These are phyloP conservation scores for Lasiosphaeria ovina DNA, from an alignment of 495 filamentous ascomycete genomes.

Conservation along the genomic window DNA sequence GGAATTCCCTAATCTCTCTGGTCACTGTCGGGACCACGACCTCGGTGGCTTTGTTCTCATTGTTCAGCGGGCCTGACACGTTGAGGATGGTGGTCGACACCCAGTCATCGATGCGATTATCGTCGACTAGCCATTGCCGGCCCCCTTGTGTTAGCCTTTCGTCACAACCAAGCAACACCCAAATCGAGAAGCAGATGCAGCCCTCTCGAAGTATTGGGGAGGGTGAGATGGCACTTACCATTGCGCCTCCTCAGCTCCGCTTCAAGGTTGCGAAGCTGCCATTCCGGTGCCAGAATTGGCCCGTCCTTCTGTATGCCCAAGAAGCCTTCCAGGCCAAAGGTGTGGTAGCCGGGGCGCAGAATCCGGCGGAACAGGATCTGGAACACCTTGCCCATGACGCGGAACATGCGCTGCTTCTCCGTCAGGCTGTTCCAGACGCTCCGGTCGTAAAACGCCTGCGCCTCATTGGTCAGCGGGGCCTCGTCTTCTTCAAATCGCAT, in stretches of 20 bases:
- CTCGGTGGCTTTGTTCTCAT: too few species aligned
- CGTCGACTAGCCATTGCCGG: too few species aligned
- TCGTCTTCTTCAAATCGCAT: too few species aligned
- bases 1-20: neutral
- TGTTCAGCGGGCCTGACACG: too few species aligned
- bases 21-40: too few species aligned
- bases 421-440: too few species aligned
- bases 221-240: constrained; percentile 9
- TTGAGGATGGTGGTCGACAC: too few species aligned
- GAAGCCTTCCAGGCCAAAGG: constrained; percentile 16
- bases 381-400: constrained; percentile 18
- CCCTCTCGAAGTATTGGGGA: neutral
- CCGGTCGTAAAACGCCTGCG: too few species aligned
- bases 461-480: too few species aligned
- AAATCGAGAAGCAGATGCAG: constrained; percentile 1
- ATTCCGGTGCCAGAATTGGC: constrained; percentile 7
- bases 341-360: constrained; percentile 14
- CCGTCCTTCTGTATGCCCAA: neutral
- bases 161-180: too few species aligned
- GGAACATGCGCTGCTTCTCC: neutral
- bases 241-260: constrained; percentile 1
- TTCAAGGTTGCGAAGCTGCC: constrained; percentile 8
- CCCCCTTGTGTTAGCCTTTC: too few species aligned
- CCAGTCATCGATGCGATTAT: too few species aligned
- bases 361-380: constrained; percentile 18